Evolutionary conservation across 2,329 filamentous ascomycete genomes (phyloP).

Genomic region (Tolypocladium nubicola): DNA sequence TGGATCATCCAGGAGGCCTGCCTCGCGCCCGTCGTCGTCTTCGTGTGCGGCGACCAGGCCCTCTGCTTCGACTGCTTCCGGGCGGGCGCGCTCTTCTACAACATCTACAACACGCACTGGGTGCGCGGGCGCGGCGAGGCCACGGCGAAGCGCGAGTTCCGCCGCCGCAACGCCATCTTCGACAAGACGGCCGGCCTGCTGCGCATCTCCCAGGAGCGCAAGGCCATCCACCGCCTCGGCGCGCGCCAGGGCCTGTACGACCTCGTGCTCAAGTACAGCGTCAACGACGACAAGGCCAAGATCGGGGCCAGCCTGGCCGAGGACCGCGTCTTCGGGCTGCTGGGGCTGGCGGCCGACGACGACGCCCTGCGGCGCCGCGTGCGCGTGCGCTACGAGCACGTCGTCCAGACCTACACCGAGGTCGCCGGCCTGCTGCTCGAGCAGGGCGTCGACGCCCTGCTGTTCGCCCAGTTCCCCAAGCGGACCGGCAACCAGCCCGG

Average conservation of each 20-base stretch:
- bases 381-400: conserved; percentile 6
- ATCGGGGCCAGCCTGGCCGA: conserved; percentile 15
- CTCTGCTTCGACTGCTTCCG: conserved; percentile 17
- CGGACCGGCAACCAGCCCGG: background rate
- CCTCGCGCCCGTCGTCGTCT: conserved; percentile 11
- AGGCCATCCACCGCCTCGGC: conserved; percentile 13
- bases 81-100: conserved; percentile 15
- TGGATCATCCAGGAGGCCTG: conserved; percentile 25
- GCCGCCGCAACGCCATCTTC: conserved; percentile 10
- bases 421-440: conserved; percentile 10
- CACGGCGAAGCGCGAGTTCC: conserved; percentile 7
- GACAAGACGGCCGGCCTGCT: conserved; percentile 8
- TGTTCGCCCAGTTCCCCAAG: conserved; percentile 18
- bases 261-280: conserved; percentile 17
- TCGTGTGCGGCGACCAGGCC: conserved; percentile 15
- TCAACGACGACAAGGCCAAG: conserved; percentile 12
- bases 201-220: conserved; percentile 19
- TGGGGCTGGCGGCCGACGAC: conserved; percentile 15
- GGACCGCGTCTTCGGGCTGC: conserved; percentile 20
- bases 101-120: conserved; percentile 19
- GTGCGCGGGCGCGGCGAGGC: conserved; percentile 2
- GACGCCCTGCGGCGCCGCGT: conserved; percentile 7
- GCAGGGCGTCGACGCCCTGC: conserved; percentile 15
- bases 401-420: conserved; percentile 9
- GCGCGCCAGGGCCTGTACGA: conserved; percentile 12